Conservation (phyloP, 805 yeast species). For the Ogataea henricii region DNA sequence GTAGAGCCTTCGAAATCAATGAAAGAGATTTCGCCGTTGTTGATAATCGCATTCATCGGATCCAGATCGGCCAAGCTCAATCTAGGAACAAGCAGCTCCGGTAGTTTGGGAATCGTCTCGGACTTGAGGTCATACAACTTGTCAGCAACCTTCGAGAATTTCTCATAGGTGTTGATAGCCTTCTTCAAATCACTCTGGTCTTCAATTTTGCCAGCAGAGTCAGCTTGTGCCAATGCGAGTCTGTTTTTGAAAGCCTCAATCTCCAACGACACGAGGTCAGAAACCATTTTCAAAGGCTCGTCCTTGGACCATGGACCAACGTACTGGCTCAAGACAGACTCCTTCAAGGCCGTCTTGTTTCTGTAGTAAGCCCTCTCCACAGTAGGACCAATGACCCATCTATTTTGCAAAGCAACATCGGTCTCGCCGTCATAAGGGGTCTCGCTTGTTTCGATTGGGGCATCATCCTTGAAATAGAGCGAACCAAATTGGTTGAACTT, state of each 20-base stretch:
- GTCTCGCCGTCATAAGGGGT: slow-evolving; percentile 64
- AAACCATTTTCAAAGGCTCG: slow-evolving; percentile 62
- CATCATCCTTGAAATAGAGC: slow-evolving; percentile 75
- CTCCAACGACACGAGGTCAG: slow-evolving; percentile 66
- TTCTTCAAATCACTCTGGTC: slow-evolving; percentile 44
- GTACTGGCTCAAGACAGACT: slow-evolving; percentile 47
- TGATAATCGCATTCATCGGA: slow-evolving; percentile 78
- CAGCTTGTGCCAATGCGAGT: slow-evolving; percentile 56
- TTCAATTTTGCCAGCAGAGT: slow-evolving; percentile 48
- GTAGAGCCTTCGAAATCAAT: slow-evolving; percentile 82
- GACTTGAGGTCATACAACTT: slow-evolving; percentile 57
- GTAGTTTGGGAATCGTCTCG: slow-evolving; percentile 59
- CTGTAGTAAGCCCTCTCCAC: slow-evolving; percentile 79
- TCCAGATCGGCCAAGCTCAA: slow-evolving; percentile 81
- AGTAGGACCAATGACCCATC: slow-evolving; percentile 93
- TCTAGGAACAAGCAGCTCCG: slow-evolving; percentile 69
- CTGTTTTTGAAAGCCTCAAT: slow-evolving; percentile 59
- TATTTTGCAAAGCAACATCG: slow-evolving; percentile 50
- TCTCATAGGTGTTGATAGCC: slow-evolving; percentile 62
- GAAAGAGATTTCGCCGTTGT: slow-evolving; percentile 50
- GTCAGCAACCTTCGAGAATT: slow-evolving; percentile 58
- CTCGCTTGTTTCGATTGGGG: slow-evolving; percentile 33
- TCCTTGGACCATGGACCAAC: slow-evolving; percentile 78
- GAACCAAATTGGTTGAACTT: slow-evolving; percentile 80
- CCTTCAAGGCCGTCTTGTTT: slow-evolving; percentile 56